Evolutionary conservation across 805 yeast genomes (phyloP).

Genomic region (Candida krabiensis): DNA sequence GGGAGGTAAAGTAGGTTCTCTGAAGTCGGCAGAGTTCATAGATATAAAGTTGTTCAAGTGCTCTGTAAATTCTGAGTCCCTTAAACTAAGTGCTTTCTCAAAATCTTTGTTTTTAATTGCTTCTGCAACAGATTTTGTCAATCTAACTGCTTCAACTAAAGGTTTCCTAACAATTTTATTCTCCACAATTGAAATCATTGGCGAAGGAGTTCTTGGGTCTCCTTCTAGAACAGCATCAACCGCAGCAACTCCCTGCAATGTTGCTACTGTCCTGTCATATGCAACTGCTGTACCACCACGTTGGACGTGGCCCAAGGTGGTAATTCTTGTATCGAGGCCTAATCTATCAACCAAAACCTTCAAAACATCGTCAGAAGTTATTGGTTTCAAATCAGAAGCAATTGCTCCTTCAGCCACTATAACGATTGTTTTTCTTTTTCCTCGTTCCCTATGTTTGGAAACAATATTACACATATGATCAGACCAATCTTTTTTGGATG

Average conservation of each 20-base stretch:
- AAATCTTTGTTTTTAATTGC: slow-evolving; percentile 68
- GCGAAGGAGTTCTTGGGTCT: slow-evolving; percentile 72
- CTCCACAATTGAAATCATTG: slow-evolving; percentile 73
- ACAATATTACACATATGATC: slow-evolving; percentile 65
- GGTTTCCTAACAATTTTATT: slow-evolving; percentile 69
- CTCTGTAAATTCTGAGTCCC: slow-evolving; percentile 72
- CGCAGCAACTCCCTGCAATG: slow-evolving; percentile 81
- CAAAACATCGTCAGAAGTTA: slow-evolving; percentile 64
- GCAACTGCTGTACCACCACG: slow-evolving; percentile 85
- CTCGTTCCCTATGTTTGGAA: slow-evolving; percentile 63
- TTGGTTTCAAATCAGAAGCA: slow-evolving; percentile 64
- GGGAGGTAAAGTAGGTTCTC: slow-evolving; percentile 56
- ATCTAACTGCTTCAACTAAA: slow-evolving; percentile 67
- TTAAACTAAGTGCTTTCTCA: slow-evolving; percentile 64
- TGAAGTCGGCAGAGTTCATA: slow-evolving; percentile 66
- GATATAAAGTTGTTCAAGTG: slow-evolving; percentile 62
- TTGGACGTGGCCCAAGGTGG: slow-evolving; percentile 79
- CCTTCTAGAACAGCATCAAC: slow-evolving; percentile 70
- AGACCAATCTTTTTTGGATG: slow-evolving; percentile 62
- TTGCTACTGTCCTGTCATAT: slow-evolving; percentile 68
- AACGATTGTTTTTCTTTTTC: slow-evolving; percentile 76
- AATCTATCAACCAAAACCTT: slow-evolving; percentile 57
- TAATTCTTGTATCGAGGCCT: slow-evolving; percentile 75
- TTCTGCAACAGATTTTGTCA: slow-evolving; percentile 70
- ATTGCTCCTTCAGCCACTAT: slow-evolving; percentile 87